Conservation (phyloP, 164 flowering plant species). For the Sextonia rubra region DNA sequence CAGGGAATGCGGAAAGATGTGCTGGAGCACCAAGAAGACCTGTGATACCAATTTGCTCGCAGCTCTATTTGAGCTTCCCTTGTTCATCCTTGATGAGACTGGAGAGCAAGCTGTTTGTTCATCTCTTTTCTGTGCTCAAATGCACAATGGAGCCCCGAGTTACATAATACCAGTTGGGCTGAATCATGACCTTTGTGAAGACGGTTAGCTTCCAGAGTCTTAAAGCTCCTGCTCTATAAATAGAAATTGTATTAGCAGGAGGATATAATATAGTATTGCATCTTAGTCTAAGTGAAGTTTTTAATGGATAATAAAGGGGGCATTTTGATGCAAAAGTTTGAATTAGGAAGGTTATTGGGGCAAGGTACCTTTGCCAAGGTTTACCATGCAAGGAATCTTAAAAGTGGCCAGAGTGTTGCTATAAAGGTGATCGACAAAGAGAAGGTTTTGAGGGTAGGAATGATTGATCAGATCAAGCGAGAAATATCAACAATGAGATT, state of each 20-base stretch:
- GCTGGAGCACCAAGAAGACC: conserved; percentile 28
- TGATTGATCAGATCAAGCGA: conserved; percentile 65
- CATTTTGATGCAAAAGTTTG: conserved; percentile 25
- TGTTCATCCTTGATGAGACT: conserved; percentile 30
- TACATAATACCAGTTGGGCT: conserved; percentile 12
- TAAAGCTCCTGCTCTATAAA: conserved; percentile 11
- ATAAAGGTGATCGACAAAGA: conserved; percentile 42
- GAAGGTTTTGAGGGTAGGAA: conserved; percentile 50
- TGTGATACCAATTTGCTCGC: conserved; percentile 14
- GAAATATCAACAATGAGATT: conserved; percentile 64
- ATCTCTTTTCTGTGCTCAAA: conserved; percentile 6
- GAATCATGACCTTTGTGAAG: conserved; percentile 39
- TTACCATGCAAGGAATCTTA: conserved; percentile 24
- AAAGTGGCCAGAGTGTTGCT: conserved; percentile 24
- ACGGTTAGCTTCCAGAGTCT: conserved; percentile 30
- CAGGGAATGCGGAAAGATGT: conserved; percentile 85
- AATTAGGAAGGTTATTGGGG: conserved; percentile 27
- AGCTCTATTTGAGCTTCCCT: conserved; percentile 20
- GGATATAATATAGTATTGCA: conserved; percentile 6
- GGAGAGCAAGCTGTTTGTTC: conserved; percentile 13
- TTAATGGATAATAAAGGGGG: conserved; percentile 35
- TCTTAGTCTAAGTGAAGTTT: conserved; percentile 16
- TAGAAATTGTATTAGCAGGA: conserved; percentile 15
- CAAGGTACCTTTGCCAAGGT: conserved; percentile 36
- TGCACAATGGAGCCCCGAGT: conserved; percentile 15